Conservation (phyloP, 352 stramenopile genomes). For the Phytopythium helicoides region DNA sequence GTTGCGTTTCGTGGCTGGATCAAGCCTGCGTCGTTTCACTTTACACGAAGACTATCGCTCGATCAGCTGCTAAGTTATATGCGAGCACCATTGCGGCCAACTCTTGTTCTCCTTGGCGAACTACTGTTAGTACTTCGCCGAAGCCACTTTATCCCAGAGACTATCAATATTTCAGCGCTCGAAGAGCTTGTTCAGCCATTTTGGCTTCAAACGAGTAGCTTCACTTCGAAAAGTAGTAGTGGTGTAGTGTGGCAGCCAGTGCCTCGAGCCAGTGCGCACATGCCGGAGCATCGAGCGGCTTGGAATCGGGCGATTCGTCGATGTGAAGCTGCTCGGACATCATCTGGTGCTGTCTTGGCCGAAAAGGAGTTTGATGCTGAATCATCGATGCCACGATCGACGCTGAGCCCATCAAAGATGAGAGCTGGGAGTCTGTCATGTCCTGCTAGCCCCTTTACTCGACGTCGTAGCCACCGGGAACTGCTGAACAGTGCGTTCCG, state of each 20-base stretch:
- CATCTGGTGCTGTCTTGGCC: background rate
- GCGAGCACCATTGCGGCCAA: conserved; percentile 16
- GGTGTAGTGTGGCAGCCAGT: conserved; percentile 13
- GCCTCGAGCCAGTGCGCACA: conserved; percentile 14
- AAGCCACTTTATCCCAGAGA: conserved; percentile 14
- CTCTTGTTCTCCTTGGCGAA: conserved; percentile 49
- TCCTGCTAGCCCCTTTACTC: background rate
- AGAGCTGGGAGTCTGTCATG: background rate
- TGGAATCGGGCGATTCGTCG: conserved; percentile 71
- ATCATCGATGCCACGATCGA: background rate
- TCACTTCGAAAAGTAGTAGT: background rate
- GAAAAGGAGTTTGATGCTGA: no score
- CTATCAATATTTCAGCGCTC: conserved; percentile 23
- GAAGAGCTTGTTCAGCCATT: conserved; percentile 42
- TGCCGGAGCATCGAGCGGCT: conserved; percentile 38
- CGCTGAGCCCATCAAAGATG: background rate
- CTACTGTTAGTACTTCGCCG: conserved; percentile 47
- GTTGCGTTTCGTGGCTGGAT: conserved; percentile 20
- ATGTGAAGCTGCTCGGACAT: conserved; percentile 31
- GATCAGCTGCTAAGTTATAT: conserved; percentile 31
- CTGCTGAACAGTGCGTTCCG: conserved; percentile 13
- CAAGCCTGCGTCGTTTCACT: conserved; percentile 27
- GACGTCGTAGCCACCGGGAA: background rate
- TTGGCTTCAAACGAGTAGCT: conserved; percentile 30
- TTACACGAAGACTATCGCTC: conserved; percentile 45